phyloP scores from a whole-genome alignment of 2,329 filamentous ascomycete genomes.

The Botrytis deweyae region DNA sequence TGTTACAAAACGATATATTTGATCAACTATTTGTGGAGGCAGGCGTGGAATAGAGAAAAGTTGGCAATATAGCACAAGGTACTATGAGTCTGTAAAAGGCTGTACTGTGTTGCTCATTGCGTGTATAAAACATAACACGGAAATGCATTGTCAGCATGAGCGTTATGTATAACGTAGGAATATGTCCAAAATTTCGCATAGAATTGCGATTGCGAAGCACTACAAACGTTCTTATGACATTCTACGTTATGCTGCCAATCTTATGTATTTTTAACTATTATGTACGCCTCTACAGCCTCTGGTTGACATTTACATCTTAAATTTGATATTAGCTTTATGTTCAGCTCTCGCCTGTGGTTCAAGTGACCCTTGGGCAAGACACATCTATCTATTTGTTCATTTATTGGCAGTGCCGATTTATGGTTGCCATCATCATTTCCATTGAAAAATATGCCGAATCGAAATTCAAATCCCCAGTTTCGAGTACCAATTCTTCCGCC shows the following conservation, averaged over 20 bases:
- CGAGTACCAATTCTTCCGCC: background rate
- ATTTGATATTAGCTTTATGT: background rate
- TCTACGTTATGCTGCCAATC: background rate
- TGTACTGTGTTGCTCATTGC: slow-evolving; percentile 7
- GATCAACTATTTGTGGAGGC: background rate
- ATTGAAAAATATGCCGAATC: background rate
- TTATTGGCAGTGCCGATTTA: background rate
- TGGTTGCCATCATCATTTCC: background rate
- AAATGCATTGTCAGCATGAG: slow-evolving; percentile 9
- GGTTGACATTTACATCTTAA: background rate
- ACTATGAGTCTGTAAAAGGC: background rate
- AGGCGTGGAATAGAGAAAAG: background rate
- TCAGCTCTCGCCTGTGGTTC: background rate
- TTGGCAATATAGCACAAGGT: slow-evolving; percentile 4
- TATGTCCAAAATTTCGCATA: background rate
- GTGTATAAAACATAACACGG: slow-evolving; percentile 2
- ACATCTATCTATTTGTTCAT: background rate
- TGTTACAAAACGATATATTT: background rate
- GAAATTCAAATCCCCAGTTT: background rate
- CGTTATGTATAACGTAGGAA: slow-evolving; percentile 2
- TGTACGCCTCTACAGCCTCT: background rate
- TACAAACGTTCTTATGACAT: background rate
- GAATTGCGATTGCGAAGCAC: background rate
- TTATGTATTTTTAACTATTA: background rate
- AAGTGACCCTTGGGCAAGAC: background rate